phyloP scores from a whole-genome alignment of 345 rosid genomes.

The Brassica juncea region DNA sequence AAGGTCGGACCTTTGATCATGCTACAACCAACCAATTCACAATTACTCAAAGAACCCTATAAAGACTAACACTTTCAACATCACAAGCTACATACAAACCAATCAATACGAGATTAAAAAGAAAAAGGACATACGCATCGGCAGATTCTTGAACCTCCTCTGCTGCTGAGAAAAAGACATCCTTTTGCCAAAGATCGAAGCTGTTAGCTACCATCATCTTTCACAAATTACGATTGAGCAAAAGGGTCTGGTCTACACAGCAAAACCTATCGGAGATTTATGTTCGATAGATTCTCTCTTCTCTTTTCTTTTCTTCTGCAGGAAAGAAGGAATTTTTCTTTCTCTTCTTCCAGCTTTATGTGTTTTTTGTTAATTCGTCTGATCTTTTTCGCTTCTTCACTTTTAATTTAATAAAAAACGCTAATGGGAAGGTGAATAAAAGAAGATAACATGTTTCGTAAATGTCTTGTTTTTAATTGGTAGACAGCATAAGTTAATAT shows the following conservation, averaged over 20 bases:
- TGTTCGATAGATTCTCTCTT: not conserved
- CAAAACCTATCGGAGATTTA: not conserved
- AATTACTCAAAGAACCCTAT: not conserved
- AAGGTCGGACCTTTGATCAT: not conserved
- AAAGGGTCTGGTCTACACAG: not conserved
- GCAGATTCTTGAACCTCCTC: conserved; percentile 94
- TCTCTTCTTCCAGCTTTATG: conserved; percentile 16
- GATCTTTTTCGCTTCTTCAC: conserved; percentile 6
- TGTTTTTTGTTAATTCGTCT: not conserved
- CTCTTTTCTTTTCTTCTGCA: not conserved
- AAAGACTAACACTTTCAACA: not conserved
- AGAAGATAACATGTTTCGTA: conserved; percentile 1
- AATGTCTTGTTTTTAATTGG: not conserved
- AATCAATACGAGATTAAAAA: conserved; percentile 23
- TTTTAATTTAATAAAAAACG: conserved; percentile 1
- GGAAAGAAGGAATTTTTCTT: conserved; percentile 26
- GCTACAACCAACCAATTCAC: not conserved
- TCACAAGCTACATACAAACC: conserved; percentile 2
- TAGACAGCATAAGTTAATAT: not conserved
- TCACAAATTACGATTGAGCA: not conserved
- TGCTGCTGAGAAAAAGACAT: conserved; percentile 82
- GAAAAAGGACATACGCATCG: conserved; percentile 49
- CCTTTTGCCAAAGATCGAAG: conserved; percentile 88
- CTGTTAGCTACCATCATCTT: conserved; percentile 86
- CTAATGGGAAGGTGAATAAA: conserved; percentile 15